Conservation (phyloP, 129 eudicot species). For the Daucus carota region DNA sequence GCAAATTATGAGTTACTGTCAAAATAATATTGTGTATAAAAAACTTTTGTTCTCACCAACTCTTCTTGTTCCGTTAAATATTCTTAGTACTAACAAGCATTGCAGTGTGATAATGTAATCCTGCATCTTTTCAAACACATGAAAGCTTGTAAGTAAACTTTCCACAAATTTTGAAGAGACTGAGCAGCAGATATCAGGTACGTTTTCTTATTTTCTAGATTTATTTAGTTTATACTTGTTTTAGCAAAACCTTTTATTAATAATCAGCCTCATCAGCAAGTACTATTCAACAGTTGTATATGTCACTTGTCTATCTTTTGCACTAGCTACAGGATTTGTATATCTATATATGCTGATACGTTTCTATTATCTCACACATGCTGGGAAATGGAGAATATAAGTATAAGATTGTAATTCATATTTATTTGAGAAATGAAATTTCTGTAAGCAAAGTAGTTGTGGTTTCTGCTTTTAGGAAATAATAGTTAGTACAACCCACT, state of each 20-base stretch:
- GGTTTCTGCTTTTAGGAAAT: background rate
- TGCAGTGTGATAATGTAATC: background rate
- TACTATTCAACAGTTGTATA: background rate
- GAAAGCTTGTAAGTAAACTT: background rate
- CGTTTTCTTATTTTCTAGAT: background rate
- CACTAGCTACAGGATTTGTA: background rate
- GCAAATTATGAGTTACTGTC: background rate
- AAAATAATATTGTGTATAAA: no score
- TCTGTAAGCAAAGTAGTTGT: no score
- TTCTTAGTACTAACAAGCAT: background rate
- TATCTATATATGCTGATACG: background rate
- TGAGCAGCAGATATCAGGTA: constrained; percentile 6
- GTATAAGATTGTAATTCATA: no score
- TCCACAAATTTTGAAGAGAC: background rate
- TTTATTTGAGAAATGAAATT: background rate
- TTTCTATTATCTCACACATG: background rate
- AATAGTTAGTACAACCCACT: background rate
- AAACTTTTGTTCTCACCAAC: background rate
- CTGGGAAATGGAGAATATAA: background rate
- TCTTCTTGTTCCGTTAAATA: background rate
- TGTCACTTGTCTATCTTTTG: background rate
- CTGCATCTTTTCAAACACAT: background rate
- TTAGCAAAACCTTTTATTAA: background rate
- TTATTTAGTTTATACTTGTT: background rate
- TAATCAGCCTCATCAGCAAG: background rate